Evolutionary conservation across 2,329 filamentous ascomycete genomes (phyloP), one percentile per base, ranked within the genome.

Genomic region (Sarocladium brachiariae): DNA sequence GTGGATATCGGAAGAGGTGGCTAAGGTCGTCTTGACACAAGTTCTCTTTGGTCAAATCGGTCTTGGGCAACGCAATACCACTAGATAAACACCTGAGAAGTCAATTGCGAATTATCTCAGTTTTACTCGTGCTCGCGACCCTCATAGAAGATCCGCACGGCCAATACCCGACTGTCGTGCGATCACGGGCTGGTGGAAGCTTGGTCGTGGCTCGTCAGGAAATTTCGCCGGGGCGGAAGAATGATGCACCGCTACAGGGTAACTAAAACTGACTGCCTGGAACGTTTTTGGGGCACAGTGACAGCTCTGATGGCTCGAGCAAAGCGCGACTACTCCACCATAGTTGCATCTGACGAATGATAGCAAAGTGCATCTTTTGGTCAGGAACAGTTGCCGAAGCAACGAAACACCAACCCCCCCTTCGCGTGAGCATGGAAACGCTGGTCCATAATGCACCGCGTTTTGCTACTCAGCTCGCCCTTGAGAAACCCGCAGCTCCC

Each of bases 291-390:
- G 9, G 27, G 16, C 43, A 25, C 43, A 25, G 19, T 4, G 25
- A 10, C 39, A 16, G 27, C 9, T 16, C 19, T 4, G 18, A n/a
- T 47, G 43, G 43, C 43, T 23, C 43, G 43, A 31, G 43, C 43
- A 33, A 14, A 33, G 7, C 43, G 43, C 27, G 43, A 47, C 43
- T 5, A 33, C 11, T 47, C 43, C 43, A 47, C 43, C n/a, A n/a
- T n/a, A 30, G n/a, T 9, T 9, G 7, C 10, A 4, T 13, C 25
- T n/a, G 43, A 33, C 43, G 43, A 47, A 47, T 47, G 27, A 18
- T 14, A 47, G 43, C 43, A 47, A 33, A 47, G 43, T 47, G 43
- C 43, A 47, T 47, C 43, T 47, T 47, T 47, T 31, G 24, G 25
- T 13, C 11, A 4, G 13, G 13, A 19, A 10, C 27, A 24, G 43